Conservation (phyloP, 148 eudicot genomes). For the Rhododendron ferrugineum region DNA sequence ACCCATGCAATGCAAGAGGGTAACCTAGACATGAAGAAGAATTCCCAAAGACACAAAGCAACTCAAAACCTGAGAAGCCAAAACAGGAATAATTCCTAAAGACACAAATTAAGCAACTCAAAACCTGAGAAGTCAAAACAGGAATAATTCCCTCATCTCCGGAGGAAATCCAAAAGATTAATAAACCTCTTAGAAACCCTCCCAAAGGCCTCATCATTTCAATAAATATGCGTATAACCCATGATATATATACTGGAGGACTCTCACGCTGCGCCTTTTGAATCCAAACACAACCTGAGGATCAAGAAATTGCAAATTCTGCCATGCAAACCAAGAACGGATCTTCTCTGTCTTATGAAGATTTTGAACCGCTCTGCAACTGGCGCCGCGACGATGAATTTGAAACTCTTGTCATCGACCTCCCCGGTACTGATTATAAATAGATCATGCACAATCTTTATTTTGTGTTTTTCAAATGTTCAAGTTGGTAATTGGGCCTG, state of each 20-base stretch:
- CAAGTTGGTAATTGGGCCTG: background rate
- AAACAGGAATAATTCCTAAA: background rate
- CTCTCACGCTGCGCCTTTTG: background rate
- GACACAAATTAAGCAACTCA: background rate
- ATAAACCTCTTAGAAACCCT: background rate
- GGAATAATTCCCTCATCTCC: background rate
- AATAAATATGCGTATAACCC: background rate
- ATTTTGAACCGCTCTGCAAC: conserved; percentile 43
- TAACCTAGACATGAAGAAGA: conserved; percentile 1
- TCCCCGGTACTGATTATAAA: conserved; percentile 28
- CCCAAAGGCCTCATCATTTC: background rate
- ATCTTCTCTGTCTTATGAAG: conserved; percentile 16
- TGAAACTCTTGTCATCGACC: conserved; percentile 36
- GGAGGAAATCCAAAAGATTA: background rate
- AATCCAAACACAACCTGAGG: background rate
- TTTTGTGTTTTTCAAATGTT: background rate
- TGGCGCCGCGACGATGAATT: conserved; percentile 26
- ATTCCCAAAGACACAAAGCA: background rate
- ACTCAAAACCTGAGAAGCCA: background rate
- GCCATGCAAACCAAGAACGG: conserved; percentile 5
- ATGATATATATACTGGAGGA: no score
- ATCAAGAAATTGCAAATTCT: background rate
- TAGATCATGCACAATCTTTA: background rate
- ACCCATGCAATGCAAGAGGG: conserved; percentile 1
- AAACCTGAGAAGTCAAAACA: background rate